A percentile compares a stretch with the other conserved stretches of the same genome.
These are phyloP conservation scores for Malus hybrid DNA, from an alignment of 331 rosid species.

Conservation along the genomic window DNA sequence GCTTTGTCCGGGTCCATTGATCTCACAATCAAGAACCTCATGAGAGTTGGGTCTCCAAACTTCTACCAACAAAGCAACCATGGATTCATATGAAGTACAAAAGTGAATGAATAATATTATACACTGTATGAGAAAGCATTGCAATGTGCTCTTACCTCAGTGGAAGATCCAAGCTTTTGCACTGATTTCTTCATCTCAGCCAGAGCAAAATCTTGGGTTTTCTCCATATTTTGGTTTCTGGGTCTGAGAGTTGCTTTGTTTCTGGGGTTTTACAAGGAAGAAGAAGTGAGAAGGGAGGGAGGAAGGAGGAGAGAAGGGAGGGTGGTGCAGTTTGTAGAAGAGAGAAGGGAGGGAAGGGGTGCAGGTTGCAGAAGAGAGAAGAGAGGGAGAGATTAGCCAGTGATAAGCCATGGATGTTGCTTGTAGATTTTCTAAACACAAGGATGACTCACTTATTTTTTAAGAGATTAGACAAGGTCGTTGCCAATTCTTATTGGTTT, in stretches of 20 bases:
- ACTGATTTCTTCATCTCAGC: constrained; percentile 54
- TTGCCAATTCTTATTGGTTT: too few relatives aligned
- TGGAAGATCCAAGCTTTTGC: constrained; percentile 55
- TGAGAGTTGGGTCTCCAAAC: constrained; percentile 52
- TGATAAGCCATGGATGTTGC: too few relatives aligned
- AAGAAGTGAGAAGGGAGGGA: background rate
- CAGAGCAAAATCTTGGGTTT: background rate
- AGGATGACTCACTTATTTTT: too few relatives aligned
- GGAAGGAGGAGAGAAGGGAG: too few relatives aligned
- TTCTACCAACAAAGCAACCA: constrained; percentile 28
- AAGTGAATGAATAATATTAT: background rate
- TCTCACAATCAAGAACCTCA: constrained; percentile 87
- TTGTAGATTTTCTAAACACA: too few relatives aligned
- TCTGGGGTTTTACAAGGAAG: background rate
- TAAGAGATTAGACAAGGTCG: too few relatives aligned
- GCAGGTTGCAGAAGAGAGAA: too few relatives aligned
- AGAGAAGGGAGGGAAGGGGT: too few relatives aligned
- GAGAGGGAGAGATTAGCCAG: too few relatives aligned
- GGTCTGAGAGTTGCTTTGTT: too few relatives aligned
- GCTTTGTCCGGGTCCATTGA: constrained; percentile 77
- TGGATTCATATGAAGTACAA: background rate
- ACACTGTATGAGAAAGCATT: background rate
- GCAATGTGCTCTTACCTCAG: constrained; percentile 36
- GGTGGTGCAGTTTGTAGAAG: too few relatives aligned
- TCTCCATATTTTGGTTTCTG: too few relatives aligned